phyloP scores from a whole-genome alignment of 441 rosid species.

The Erysimum cheiri region DNA sequence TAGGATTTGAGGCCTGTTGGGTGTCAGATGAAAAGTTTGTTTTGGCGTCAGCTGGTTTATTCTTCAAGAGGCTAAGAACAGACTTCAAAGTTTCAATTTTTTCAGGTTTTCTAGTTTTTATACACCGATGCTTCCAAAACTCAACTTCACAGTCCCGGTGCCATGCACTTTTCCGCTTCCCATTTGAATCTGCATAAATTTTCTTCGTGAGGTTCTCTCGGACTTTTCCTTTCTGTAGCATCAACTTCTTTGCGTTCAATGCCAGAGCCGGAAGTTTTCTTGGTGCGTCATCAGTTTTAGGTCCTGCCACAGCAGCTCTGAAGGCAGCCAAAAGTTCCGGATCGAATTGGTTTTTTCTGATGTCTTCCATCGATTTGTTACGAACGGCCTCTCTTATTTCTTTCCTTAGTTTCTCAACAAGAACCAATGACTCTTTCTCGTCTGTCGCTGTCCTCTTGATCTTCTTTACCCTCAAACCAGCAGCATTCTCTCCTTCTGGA shows the following conservation, averaged over 20 bases:
- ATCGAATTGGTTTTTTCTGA: constrained; percentile 77
- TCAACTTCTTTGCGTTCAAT: constrained; percentile 76
- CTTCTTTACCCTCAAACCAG: constrained; percentile 92
- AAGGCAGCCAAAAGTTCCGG: constrained; percentile 96
- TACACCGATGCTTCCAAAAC: constrained; percentile 98
- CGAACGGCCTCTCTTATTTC: constrained; percentile 94
- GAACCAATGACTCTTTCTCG: constrained; percentile 71
- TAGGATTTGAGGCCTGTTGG: constrained; percentile 62
- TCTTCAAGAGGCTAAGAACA: constrained; percentile 81
- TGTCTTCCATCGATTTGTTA: constrained; percentile 65
- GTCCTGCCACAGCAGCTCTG: constrained; percentile 80
- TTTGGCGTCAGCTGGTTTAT: constrained; percentile 55
- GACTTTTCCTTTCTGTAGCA: constrained; percentile 96
- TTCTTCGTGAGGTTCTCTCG: constrained; percentile 97
- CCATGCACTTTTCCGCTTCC: constrained; percentile 93
- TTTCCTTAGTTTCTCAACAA: constrained; percentile 84
- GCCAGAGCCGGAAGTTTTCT: constrained; percentile 61
- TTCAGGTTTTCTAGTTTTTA: constrained; percentile 79
- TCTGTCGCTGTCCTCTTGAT: constrained; percentile 75
- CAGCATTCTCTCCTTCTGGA: constrained; percentile 61
- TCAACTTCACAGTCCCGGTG: constrained; percentile 97
- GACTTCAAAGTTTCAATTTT: constrained; percentile 92
- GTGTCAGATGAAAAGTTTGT: constrained; percentile 48
- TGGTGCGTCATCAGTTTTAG: constrained; percentile 69
- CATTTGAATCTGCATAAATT: constrained; percentile 87